These are phyloP conservation scores for Mycena indigotica DNA, from an alignment of 768 basidiomycete species.

Conservation along the genomic window DNA sequence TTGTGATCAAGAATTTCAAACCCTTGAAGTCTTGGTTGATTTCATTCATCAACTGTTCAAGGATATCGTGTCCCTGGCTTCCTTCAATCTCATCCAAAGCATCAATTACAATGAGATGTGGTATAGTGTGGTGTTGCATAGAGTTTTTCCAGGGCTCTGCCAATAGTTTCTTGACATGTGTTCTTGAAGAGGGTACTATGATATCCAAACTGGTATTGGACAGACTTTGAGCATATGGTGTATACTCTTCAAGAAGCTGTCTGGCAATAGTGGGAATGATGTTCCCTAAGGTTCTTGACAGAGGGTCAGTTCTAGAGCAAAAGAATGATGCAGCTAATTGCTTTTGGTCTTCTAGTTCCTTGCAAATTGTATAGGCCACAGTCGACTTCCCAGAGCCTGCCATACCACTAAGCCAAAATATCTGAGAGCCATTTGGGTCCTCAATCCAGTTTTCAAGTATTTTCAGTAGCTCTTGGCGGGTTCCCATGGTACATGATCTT, in stretches of 20 bases:
- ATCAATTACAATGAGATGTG: conserved; percentile 28
- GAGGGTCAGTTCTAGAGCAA: conserved; percentile 8
- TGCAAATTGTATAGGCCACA: conserved; percentile 16
- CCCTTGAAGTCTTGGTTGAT: background rate
- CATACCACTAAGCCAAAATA: conserved; percentile 28
- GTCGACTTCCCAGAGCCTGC: conserved; percentile 28
- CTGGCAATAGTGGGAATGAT: conserved; percentile 6
- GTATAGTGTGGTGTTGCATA: conserved; percentile 7
- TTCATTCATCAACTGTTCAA: background rate
- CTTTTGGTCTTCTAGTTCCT: background rate
- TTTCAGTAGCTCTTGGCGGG: conserved; percentile 7
- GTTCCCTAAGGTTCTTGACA: background rate
- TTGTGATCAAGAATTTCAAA: conserved; percentile 8
- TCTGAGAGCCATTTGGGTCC: too few relatives aligned
- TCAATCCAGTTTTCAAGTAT: conserved; percentile 20
- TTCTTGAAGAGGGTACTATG: too few relatives aligned
- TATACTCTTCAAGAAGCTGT: background rate
- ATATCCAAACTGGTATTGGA: too few relatives aligned
- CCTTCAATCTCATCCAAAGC: conserved; percentile 28
- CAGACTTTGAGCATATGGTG: too few relatives aligned
- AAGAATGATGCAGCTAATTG: conserved; percentile 6
- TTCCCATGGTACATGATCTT: conserved; percentile 1
- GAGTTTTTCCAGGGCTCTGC: background rate
- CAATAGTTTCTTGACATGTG: too few relatives aligned
- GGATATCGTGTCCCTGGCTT: conserved; percentile 21